Conservation (phyloP, 2,329 filamentous ascomycete species). For the Ophiostoma sp. region DNA sequence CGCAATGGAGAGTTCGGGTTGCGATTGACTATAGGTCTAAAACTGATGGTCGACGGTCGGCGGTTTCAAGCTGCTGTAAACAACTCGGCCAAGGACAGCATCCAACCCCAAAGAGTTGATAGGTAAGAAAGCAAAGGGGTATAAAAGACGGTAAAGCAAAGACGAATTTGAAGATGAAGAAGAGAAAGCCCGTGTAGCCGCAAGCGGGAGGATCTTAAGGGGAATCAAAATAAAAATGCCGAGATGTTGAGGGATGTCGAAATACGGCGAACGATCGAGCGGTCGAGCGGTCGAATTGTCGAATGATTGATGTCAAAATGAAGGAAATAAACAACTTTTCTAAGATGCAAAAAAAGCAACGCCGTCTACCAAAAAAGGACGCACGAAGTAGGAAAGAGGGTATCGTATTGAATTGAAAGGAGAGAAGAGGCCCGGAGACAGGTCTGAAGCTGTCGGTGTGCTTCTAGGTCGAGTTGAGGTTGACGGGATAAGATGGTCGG, state of each 20-base stretch:
- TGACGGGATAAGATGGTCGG: not conserved
- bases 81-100: not conserved
- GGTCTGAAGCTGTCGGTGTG: not conserved
- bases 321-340: constrained; percentile 3
- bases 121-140: constrained; percentile 3
- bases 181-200: constrained; percentile 5
- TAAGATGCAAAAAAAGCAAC: constrained; percentile 6
- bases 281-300: not conserved
- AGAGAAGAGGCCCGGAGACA: not conserved
- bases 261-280: too few species aligned
- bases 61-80: not conserved
- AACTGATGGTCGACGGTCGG: not conserved
- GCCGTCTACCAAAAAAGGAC: constrained; percentile 16
- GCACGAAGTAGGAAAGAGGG: constrained; percentile 11
- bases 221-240: constrained; percentile 13
- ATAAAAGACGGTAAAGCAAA: not conserved
- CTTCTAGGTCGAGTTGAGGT: not conserved
- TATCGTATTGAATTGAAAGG: constrained; percentile 8
- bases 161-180: not conserved
- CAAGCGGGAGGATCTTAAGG: not conserved
- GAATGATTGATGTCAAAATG: not conserved
- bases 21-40: not conserved
- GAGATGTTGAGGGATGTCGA: not conserved
- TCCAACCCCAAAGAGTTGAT: not conserved
- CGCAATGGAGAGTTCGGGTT: not conserved